Evolutionary conservation across 805 yeast genomes (phyloP).

Genomic region (Schizosaccharomyces osmophilus): DNA sequence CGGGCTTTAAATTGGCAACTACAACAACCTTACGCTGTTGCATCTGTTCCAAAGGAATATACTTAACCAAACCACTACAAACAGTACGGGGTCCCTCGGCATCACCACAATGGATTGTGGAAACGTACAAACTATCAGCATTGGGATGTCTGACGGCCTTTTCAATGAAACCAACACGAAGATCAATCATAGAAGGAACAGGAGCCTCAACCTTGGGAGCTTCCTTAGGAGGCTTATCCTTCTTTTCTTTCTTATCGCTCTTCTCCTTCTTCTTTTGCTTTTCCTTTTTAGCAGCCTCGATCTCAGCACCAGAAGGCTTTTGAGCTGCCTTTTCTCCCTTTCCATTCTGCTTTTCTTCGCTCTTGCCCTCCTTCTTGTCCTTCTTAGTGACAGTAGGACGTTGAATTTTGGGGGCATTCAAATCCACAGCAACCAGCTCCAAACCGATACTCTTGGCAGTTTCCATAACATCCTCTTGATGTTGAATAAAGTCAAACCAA

Average conservation of each 20-base stretch:
- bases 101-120: conserved; percentile 92
- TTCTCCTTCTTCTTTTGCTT: conserved; percentile 15
- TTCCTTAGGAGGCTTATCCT: conserved; percentile 26
- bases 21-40: conserved; percentile 77
- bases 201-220: conserved; percentile 23
- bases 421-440: conserved; percentile 30
- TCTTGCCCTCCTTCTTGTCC: conserved; percentile 15
- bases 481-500: conserved; percentile 79
- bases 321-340: conserved; percentile 14
- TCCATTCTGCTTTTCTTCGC: conserved; percentile 14
- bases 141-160: conserved; percentile 94
- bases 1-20: conserved; percentile 93
- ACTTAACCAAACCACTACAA: conserved; percentile 85
- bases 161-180: conserved; percentile 88
- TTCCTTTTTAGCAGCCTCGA: conserved; percentile 13
- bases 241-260: conserved; percentile 13
- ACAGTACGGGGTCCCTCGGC: conserved; percentile 87
- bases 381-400: conserved; percentile 20
- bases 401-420: conserved; percentile 45
- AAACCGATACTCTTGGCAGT: conserved; percentile 35
- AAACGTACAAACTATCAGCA: conserved; percentile 88
- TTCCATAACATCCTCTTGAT: conserved; percentile 20
- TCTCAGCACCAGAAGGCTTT: conserved; percentile 3
- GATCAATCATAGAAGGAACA: conserved; percentile 58
- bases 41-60: conserved; percentile 78